Conservation (phyloP, 2,329 filamentous ascomycete genomes). For the Trichoderma afroharzianum region DNA sequence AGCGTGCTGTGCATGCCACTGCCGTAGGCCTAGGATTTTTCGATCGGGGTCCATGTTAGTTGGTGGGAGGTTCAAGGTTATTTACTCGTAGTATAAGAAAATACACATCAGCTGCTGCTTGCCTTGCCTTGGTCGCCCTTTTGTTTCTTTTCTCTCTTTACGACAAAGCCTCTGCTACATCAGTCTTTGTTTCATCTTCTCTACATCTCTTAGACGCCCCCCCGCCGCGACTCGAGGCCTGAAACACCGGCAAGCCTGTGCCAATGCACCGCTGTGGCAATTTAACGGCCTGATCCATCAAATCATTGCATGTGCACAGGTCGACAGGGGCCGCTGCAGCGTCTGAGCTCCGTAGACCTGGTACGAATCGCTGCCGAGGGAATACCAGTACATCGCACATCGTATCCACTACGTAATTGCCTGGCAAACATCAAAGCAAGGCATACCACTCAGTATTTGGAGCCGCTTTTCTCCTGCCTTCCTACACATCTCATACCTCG, state of each 20-base stretch:
- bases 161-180: not conserved
- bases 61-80: not conserved
- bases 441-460: not conserved
- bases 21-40: not conserved
- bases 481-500: not conserved
- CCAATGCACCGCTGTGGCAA: not conserved
- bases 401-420: conserved; percentile 19
- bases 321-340: not conserved
- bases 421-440: conserved; percentile 3
- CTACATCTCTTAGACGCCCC: not conserved
- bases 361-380: not conserved
- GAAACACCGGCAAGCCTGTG: conserved; percentile 8
- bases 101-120: not conserved
- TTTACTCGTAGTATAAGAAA: not conserved
- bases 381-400: not conserved
- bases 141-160: not conserved
- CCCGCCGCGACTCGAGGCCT: not conserved
- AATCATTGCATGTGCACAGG: not conserved
- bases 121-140: not conserved
- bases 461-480: conserved; percentile 4
- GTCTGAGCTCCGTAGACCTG: not conserved
- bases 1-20: not conserved
- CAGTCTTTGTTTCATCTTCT: not conserved
- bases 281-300: not conserved
- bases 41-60: not conserved